Base-by-base conservation (phyloP, 176 grass and related monocot genomes). In the Carex kokanica region DNA sequence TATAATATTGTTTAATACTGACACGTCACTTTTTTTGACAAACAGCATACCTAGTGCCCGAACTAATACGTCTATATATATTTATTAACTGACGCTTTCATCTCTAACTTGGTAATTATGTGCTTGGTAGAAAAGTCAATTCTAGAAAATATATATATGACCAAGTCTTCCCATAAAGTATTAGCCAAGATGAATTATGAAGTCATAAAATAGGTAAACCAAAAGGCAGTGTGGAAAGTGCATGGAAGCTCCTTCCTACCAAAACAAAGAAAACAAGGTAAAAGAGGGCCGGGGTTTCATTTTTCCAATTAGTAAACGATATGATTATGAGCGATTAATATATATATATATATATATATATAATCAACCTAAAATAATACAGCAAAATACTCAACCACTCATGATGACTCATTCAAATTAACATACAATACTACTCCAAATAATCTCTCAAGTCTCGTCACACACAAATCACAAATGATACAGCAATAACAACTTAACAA, bases 381-480 rank as follows among this genome's bases (percentile, higher is more conserved):
- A 70, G 31, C 34, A 70, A 70, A 43, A 20, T 14, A 41, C 34
- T 77, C 13, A 77, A 77, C 13, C 5, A 55, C 6, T 77, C 23
- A 56, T 78, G 47, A 16, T 78, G 23, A 78, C 73, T 32, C 18
- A 51, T 31, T 56, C 24, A 74, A 74, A n/a, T n/a, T n/a, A n/a
- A 51, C 70, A 74, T 29, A 54, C 45, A 74, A 15, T 17, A 68
- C 64, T 14, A 68, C 31, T 20, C 23, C 2, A 15, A 74, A 29
- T 13, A 52, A 16, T 75, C 49, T 55, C 69, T 73, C 18, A 73
- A 70, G 34, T 71, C n/a, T 43, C 36, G 9, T 3, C 40, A 72
- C 24, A 78, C 2, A 56, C 12, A 77, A 24, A 82, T 82, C 61
- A 82, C 80, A 64, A 23, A 47, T 81, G 78, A n/a, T 4, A 53